phyloP scores from a whole-genome alignment of 805 yeast species.

The Starmerella stigmatis region DNA sequence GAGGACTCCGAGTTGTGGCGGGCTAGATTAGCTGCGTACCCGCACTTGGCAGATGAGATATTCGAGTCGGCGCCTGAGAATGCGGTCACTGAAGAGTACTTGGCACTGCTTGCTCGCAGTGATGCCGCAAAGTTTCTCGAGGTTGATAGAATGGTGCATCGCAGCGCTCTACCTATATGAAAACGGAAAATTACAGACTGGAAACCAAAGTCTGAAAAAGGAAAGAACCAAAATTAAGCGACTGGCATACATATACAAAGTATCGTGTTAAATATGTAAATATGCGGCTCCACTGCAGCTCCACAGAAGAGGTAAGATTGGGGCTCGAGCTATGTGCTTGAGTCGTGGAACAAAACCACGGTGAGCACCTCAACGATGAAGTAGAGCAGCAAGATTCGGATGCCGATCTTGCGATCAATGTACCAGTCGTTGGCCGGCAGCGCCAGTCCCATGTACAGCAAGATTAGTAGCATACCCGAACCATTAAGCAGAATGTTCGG shows the following conservation, averaged over 20 bases:
- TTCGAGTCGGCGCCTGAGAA: constrained; percentile 15
- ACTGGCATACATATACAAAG: no score
- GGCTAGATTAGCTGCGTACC: constrained; percentile 11
- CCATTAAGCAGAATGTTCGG: constrained; percentile 35
- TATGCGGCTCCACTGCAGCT: neutral
- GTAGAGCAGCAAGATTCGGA: neutral
- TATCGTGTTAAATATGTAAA: neutral
- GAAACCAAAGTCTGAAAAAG: neutral
- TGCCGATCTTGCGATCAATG: constrained; percentile 24
- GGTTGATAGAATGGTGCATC: constrained; percentile 13
- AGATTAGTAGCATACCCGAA: constrained; percentile 33
- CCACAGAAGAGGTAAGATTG: no score
- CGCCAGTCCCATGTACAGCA: constrained; percentile 33
- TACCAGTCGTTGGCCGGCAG: constrained; percentile 38
- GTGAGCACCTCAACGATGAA: neutral
- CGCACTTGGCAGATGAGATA: constrained; percentile 16
- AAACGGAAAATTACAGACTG: no score
- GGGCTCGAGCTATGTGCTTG: no score
- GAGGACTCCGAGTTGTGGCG: constrained; percentile 11
- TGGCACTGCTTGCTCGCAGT: constrained; percentile 13
- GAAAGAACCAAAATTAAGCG: no score
- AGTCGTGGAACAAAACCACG: neutral
- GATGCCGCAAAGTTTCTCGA: constrained; percentile 16
- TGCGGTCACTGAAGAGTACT: constrained; percentile 11
- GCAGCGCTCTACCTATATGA: constrained; percentile 12